These are phyloP conservation scores for Epichloe gansuensis DNA, from an alignment of 2,329 filamentous ascomycete species.

Conservation along the genomic window DNA sequence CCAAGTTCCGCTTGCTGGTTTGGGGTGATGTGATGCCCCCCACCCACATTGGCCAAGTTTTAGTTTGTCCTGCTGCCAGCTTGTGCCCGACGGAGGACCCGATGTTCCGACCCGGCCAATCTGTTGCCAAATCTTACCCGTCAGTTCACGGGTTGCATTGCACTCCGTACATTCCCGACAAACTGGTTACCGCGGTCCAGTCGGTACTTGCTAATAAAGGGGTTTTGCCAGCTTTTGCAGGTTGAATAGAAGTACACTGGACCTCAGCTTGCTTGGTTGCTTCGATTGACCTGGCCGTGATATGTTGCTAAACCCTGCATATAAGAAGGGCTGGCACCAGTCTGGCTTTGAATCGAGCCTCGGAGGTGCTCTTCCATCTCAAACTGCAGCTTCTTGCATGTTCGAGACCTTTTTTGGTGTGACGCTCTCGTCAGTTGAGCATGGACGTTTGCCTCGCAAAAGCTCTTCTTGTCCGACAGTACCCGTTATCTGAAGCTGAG, in stretches of 20 bases:
- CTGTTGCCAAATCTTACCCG: not conserved
- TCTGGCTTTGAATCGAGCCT: no score
- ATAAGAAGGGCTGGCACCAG: no score
- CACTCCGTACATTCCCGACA: no score
- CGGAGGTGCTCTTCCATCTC: no score
- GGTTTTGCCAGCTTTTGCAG: no score
- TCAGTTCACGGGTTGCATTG: not conserved
- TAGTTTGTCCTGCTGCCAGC: not conserved
- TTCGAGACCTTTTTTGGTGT: not conserved
- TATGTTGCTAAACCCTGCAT: no score
- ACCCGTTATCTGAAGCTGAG: not conserved
- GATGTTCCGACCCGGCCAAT: not conserved
- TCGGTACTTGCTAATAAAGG: no score
- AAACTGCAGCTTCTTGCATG: no score
- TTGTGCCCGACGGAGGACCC: not conserved
- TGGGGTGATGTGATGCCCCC: not conserved
- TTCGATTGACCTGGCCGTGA: no score
- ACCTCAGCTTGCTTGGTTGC: no score
- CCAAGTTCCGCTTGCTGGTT: not conserved
- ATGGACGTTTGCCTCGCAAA: not conserved
- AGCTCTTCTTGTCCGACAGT: not conserved
- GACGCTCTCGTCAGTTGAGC: not conserved
- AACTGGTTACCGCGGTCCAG: no score
- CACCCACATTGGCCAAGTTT: not conserved
- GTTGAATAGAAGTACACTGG: no score